Evolutionary conservation across 2,329 filamentous ascomycete species (phyloP).

Genomic region (Xylariaceae sp.): DNA sequence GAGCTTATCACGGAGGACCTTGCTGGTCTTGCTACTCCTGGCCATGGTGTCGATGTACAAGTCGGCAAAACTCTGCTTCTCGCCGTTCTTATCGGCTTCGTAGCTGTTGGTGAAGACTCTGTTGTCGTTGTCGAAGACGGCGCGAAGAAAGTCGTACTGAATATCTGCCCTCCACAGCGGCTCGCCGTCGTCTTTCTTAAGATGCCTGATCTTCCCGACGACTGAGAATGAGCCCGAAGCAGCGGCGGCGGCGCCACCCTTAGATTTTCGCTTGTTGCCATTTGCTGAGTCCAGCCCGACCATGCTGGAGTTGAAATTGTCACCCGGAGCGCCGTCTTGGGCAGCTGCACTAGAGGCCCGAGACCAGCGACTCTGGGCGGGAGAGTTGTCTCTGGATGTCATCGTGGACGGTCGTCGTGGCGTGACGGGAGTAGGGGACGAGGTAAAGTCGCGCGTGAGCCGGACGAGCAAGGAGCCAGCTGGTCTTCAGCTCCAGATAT

Average conservation of each 20-base stretch:
- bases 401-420: no score
- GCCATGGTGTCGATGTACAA: constrained; percentile 99
- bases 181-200: constrained; percentile 85
- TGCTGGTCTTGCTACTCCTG: constrained; percentile 96
- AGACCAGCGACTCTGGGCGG: constrained; percentile 17
- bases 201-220: constrained; percentile 66
- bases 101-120: constrained; percentile 84
- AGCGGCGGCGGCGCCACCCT: constrained; percentile 11
- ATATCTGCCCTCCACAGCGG: constrained; percentile 83
- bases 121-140: constrained; percentile 67
- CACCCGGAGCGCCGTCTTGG: constrained; percentile 11
- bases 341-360: constrained; percentile 16
- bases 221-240: constrained; percentile 14
- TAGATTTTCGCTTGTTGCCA: constrained; percentile 19
- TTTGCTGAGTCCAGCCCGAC: constrained; percentile 16
- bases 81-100: constrained; percentile 47
- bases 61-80: constrained; percentile 79
- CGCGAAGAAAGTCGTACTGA: constrained; percentile 76
- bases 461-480: no score
- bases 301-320: constrained; percentile 17
- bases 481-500: no score
- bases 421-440: no score
- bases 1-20: constrained; percentile 94
- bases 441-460: no score
- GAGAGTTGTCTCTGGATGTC: constrained; percentile 21